Evolutionary conservation across 1,284 basidiomycete species (phyloP), one percentile per base, ranked within the genome.

Genomic region (Anthracocystis walkeri): DNA sequence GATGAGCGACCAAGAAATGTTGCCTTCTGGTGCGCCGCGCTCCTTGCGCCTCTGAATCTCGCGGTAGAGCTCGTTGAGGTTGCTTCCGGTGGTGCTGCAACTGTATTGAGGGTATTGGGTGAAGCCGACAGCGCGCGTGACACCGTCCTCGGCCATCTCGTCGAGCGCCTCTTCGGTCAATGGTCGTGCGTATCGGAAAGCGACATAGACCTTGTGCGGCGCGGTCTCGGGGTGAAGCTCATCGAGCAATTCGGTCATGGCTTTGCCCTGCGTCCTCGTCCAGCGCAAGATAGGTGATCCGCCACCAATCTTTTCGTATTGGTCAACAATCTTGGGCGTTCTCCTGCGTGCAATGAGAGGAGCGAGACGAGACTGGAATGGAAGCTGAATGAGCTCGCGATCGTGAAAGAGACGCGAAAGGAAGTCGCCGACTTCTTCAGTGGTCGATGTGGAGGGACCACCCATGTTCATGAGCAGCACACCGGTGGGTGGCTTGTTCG

Each of bases 391-490:
- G 67, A 99, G 91, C 87, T 99, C 97, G 49, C 91, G 89, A 86
- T 99, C 97, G 84, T 91, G 90, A 86, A 99, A 99, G 51, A 99
- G 90, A 74, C 95, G 93, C 75, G 91, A 93, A 70, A 99, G 89
- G 86, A 98, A 99, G 86, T 86, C 84, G 50, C 84, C 82, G 3
- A 86, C 86, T 51, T 87, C 86, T 20, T 85, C 81, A 14, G 84
- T 65, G 1, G 94, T 97, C 44, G 92, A 90, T 20, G 63, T 75
- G 42, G 64, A 68, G 11, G 96, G 96, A 0, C 96, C 96, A 50
- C 96, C 96, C 96, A 99, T 98, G 87, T 98, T 99, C 87, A 99
- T 89, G 92, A 99, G 93, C 35, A 99, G 93, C 66, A 99, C 90
- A 42, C 92, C 96, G 92, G 84, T 87, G 6, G 82, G 82, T 23